Conservation (phyloP, 352 stramenopile species). For the Globisporangium irregulare region DNA sequence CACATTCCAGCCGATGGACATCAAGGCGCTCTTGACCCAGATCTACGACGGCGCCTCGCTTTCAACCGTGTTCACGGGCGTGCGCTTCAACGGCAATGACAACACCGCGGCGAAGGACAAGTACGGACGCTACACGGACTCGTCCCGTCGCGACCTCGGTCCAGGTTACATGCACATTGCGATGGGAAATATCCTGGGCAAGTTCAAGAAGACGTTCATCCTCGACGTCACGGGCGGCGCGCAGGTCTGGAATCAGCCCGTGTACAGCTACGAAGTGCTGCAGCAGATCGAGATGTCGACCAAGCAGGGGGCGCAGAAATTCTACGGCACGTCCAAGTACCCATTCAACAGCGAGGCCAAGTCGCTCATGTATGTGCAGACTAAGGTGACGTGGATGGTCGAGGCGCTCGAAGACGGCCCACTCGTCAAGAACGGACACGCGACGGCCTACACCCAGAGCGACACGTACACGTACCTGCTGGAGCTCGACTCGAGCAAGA, state of each 20-base stretch:
- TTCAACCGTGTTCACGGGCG: slow-evolving; percentile 14
- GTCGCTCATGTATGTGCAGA: slow-evolving; percentile 44
- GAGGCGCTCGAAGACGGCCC: slow-evolving; percentile 14
- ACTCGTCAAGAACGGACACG: slow-evolving; percentile 13
- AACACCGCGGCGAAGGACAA: slow-evolving; percentile 14
- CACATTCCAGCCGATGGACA: slow-evolving; percentile 48
- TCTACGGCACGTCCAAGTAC: slow-evolving; percentile 40
- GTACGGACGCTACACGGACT: slow-evolving; percentile 20
- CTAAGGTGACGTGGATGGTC: slow-evolving; percentile 42
- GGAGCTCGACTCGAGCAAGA: slow-evolving; percentile 17
- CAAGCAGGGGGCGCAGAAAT: slow-evolving; percentile 29
- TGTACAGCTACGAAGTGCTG: slow-evolving; percentile 40
- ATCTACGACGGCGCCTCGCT: slow-evolving; percentile 16
- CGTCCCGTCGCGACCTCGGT: slow-evolving; percentile 14
- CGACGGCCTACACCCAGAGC: slow-evolving; percentile 8
- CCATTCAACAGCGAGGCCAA: slow-evolving; percentile 45
- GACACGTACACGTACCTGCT: slow-evolving; percentile 19
- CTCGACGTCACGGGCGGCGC: slow-evolving; percentile 17
- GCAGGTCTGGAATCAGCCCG: slow-evolving; percentile 63
- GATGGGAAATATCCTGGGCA: slow-evolving; percentile 19
- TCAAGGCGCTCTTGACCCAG: slow-evolving; percentile 43
- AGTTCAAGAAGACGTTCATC: slow-evolving; percentile 17
- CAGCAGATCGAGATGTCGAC: slow-evolving; percentile 29
- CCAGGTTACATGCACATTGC: slow-evolving; percentile 17
- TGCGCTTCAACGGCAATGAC: slow-evolving; percentile 19